Base-by-base conservation (phyloP, 1,284 basidiomycete species). In the Xerocomus amazonicus region DNA sequence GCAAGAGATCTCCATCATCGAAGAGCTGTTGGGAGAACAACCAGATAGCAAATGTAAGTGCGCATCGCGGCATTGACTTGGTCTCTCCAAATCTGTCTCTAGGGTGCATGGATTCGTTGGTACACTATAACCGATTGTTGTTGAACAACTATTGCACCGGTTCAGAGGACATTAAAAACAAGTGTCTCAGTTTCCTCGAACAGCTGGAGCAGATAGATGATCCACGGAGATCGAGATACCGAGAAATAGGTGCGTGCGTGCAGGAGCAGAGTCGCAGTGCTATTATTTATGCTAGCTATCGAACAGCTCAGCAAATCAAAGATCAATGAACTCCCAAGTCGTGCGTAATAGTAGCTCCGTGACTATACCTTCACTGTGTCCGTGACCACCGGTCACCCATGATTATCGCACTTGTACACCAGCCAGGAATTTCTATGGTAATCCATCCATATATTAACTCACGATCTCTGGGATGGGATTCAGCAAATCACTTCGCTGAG, bases 41-140 rank as follows among this genome's bases (percentile, higher is more conserved):
- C 87, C 94, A 1, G 92, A 96, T 56, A 92, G 91, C 57, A 97
- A 93, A 77, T 98, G 96, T 92, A 64, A 51, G 85, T 66, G 13
- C 13, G 16, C 33, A 4, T 32, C 16, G 28, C 19, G 10, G 32
- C 35, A 48, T 43, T 31, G 37, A 47, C 46, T 49, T 10, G 14
- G 34, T 13, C 26, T 45, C 23, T n/a, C 38, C 8, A 39, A 44
- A 35, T 45, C 33, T 19, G 5, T 49, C 17, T 27, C 59, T 31
- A 95, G 92, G 92, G 93, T 94, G 91, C 63, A 84, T 97, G 77
- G 92, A 94, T 58, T 90, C 90, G 0, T 77, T 96, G n/a, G 83
- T 92, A 1, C 80, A 90, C 59, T 94, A 94, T 69, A 84, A 85
- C 61, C 74, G 70, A 36, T 65, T 87, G 32, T 63, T 88, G 27